A percentile compares a stretch with the other conserved stretches of the same genome.
These are phyloP conservation scores for Cladosporium cucumerinum DNA, from an alignment of 2,329 filamentous ascomycete species.

Conservation along the genomic window DNA sequence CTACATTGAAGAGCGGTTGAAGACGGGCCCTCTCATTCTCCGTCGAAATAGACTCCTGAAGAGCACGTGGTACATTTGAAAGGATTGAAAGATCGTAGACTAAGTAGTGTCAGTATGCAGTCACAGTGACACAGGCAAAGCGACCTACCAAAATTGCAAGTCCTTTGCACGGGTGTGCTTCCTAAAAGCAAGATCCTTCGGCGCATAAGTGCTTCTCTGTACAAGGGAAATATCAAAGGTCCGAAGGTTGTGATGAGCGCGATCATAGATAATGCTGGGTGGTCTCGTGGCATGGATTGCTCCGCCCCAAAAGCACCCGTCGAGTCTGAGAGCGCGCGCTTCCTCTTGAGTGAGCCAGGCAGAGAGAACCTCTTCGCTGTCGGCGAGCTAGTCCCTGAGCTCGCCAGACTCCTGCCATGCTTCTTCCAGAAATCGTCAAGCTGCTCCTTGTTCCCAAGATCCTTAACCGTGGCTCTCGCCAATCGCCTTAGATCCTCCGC, in stretches of 20 bases:
- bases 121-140: not conserved
- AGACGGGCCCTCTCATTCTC: constrained; percentile 47
- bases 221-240: constrained; percentile 85
- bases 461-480: constrained; percentile 63
- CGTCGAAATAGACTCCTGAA: constrained; percentile 64
- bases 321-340: constrained; percentile 48
- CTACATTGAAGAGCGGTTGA: constrained; percentile 80
- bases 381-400: not conserved
- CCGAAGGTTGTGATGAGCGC: constrained; percentile 79
- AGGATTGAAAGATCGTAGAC: constrained; percentile 94
- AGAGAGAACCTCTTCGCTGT: not conserved
- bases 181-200: constrained; percentile 86
- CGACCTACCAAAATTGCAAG: constrained; percentile 50
- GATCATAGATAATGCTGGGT: constrained; percentile 81
- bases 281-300: constrained; percentile 69
- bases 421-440: constrained; percentile 80
- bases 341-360: constrained; percentile 17
- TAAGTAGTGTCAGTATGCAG: constrained; percentile 36
- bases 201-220: constrained; percentile 78
- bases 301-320: constrained; percentile 56
- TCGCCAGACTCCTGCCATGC: constrained; percentile 22
- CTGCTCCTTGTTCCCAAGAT: constrained; percentile 59
- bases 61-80: constrained; percentile 76
- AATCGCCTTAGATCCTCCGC: constrained; percentile 71
- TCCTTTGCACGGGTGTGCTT: constrained; percentile 77